Evolutionary conservation across 148 eudicot species (phyloP), one percentile per base, ranked within the genome.

Genomic region (Rheum nobile): DNA sequence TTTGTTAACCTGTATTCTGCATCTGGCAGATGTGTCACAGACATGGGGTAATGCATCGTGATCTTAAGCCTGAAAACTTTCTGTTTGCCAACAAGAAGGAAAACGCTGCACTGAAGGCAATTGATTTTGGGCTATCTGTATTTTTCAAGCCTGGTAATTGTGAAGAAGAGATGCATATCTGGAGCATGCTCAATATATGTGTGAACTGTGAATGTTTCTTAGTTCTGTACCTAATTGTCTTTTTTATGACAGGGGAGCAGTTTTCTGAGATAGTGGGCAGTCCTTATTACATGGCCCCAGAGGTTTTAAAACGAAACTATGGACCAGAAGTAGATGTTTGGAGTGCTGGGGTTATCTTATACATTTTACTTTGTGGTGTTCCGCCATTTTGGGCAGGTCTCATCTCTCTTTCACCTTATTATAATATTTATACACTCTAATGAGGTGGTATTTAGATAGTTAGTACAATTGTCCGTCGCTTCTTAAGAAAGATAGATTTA

Each of bases 381-480:
- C 89, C 89, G 7, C 89, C 89, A 72, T 86, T 86, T 73, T 86
- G 86, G 89, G 89, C 89, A 79, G 89, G 89, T 86, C 43, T 79
- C 77, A 9, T 76, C 39, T 67, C 43, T 67, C 71, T 34, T 38
- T 32, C 71, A 9, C 57, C 69, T 71, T 21, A 14, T 72, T 67
- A 32, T 67, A 4, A 8, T 14, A 67, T 55, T 5, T 55, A 55
- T 55, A 11, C 29, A 22, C 55, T 48, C 55, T n/a, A 48, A 48
- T 48, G 22, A 48, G 55, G 46, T 42, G 46, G 46, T 42, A 42
- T 42, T 42, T 42, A 50, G 55, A 50, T 50, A 19, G n/a, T 10
- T 73, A 13, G 34, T 29, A 77, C 19, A 38, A 12, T 17, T 28
- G 11, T 82, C 1, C 63, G 29, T 76, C 11, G 4, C 34, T 69